A percentile compares a stretch with the other conserved stretches of the same genome.
These are phyloP conservation scores for Escovopsis sp. DNA, from an alignment of 2,329 filamentous ascomycete genomes.

Conservation along the genomic window DNA sequence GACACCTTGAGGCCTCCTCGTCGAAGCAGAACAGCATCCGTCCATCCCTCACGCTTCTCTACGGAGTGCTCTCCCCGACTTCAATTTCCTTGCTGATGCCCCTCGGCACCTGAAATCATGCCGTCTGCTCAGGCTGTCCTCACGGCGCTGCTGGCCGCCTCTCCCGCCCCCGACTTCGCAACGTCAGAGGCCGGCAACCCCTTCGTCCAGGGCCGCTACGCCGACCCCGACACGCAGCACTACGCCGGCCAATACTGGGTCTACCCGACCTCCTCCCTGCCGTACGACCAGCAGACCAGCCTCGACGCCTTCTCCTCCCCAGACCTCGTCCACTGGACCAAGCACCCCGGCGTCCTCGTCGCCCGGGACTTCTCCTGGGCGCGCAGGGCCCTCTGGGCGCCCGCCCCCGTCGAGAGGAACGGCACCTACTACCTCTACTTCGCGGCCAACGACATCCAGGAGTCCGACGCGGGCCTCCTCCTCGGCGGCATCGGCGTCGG, in stretches of 20 bases:
- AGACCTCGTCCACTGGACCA: slow-evolving; percentile 33
- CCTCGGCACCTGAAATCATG: neutral
- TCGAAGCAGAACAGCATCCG: no score
- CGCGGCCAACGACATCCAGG: slow-evolving; percentile 30
- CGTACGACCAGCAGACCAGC: slow-evolving; percentile 31
- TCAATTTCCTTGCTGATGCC: no score
- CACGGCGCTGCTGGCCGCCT: neutral
- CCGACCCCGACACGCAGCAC: slow-evolving; percentile 32
- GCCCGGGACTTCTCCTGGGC: slow-evolving; percentile 23
- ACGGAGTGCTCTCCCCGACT: no score
- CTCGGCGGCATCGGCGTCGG: slow-evolving; percentile 24
- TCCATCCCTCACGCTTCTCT: no score
- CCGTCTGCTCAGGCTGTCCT: neutral
- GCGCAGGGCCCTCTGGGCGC: slow-evolving; percentile 30
- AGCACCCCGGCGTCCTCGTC: slow-evolving; percentile 27
- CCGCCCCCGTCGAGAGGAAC: slow-evolving; percentile 26
- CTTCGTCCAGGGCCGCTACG: slow-evolving; percentile 33
- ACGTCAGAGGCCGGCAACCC: slow-evolving; percentile 30
- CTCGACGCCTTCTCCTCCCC: slow-evolving; percentile 34
- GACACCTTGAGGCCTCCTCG: no score
- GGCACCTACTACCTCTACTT: slow-evolving; percentile 35
- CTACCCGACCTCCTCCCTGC: slow-evolving; percentile 29
- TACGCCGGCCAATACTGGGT: slow-evolving; percentile 31
- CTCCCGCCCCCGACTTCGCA: slow-evolving; percentile 17
- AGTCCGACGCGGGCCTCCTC: slow-evolving; percentile 10